Percentiles rank a stretch among this genome's conserved stretches.
Conservation (phyloP, 139 green algal species). For the Asterochloris erici region DNA sequence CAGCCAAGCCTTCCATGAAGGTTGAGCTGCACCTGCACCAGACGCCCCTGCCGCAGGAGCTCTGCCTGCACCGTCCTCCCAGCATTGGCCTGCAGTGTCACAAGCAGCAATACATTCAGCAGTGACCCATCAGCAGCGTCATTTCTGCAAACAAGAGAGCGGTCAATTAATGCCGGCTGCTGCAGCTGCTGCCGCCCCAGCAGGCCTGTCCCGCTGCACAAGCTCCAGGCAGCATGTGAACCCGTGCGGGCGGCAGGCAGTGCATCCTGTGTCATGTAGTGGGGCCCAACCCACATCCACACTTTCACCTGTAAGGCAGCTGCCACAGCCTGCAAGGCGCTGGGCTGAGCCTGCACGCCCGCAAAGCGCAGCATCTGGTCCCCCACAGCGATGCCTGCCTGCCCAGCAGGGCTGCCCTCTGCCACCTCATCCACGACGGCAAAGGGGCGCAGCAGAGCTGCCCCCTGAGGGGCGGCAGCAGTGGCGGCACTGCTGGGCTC, state of each 20-base stretch:
- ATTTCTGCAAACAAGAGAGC: background rate
- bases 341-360: constrained; percentile 16
- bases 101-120: no score
- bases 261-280: no score
- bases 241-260: no score
- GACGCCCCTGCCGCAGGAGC: constrained; percentile 51
- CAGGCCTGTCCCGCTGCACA: constrained; percentile 35
- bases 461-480: background rate
- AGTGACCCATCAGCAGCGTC: no score
- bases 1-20: constrained; percentile 74
- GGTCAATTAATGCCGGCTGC: background rate
- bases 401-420: constrained; percentile 49
- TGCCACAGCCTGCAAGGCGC: constrained; percentile 33
- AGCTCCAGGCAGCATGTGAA: constrained; percentile 18
- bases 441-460: constrained; percentile 48
- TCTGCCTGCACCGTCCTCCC: background rate
- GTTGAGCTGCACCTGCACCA: constrained; percentile 44
- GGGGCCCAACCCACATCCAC: background rate
- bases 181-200: background rate
- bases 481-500: background rate
- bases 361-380: constrained; percentile 65
- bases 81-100: background rate
- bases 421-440: constrained; percentile 77
- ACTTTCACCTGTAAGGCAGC: constrained; percentile 21
- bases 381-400: constrained; percentile 58